A percentile compares a stretch with the other conserved stretches of the same genome.
Evolutionary conservation across 768 basidiomycete species (phyloP).

Genomic region (Austroboletus eburneus): DNA sequence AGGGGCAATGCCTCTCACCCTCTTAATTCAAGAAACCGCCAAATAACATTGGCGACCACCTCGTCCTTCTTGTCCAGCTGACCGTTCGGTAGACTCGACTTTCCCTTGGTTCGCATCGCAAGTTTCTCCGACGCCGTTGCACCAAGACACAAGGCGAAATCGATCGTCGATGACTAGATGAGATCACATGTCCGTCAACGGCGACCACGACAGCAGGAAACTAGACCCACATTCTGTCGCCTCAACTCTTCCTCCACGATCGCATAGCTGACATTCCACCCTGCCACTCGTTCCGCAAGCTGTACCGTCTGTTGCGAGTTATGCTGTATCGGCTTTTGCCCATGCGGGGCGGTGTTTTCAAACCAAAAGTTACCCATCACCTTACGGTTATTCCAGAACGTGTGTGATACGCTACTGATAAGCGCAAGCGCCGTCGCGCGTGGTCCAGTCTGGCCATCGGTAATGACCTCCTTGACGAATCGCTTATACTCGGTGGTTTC

Average conservation of each 20-base stretch:
- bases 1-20: conserved; percentile 49
- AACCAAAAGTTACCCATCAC: conserved; percentile 78
- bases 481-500: conserved; percentile 93
- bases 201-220: conserved; percentile 15
- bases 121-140: conserved; percentile 80
- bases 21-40: conserved; percentile 94
- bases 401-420: conserved; percentile 73
- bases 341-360: conserved; percentile 46
- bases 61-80: conserved; percentile 97
- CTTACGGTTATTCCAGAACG: conserved; percentile 75
- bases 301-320: conserved; percentile 76
- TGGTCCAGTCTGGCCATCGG: conserved; percentile 91
- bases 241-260: conserved; percentile 92
- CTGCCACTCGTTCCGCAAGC: conserved; percentile 80
- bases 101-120: conserved; percentile 77
- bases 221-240: conserved; percentile 83
- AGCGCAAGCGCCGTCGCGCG: conserved; percentile 88
- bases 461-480: conserved; percentile 94
- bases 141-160: conserved; percentile 91
- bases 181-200: conserved; percentile 23
- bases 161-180: conserved; percentile 89
- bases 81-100: conserved; percentile 36
- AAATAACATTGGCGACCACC: conserved; percentile 95
- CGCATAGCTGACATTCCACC: conserved; percentile 84
- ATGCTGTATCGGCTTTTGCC: conserved; percentile 62